phyloP scores from a whole-genome alignment of 495 filamentous ascomycete genomes.

The Trichoderma erinaceum region DNA sequence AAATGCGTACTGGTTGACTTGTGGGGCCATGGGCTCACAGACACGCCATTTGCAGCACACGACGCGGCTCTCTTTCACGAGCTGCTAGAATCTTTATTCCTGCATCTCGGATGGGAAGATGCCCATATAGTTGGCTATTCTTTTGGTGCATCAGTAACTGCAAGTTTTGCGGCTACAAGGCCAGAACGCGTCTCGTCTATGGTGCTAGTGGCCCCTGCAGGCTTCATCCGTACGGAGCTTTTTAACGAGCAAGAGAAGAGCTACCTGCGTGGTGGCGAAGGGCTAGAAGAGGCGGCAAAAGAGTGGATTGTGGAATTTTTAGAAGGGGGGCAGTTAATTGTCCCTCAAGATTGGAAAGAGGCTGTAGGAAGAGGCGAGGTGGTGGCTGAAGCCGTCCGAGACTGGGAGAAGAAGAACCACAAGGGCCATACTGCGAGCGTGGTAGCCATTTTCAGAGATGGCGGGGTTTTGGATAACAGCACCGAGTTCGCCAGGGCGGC shows the following conservation, averaged over 20 bases:
- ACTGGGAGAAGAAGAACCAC: constrained; percentile 41
- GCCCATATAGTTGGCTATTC: constrained; percentile 37
- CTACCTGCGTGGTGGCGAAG: constrained; percentile 1
- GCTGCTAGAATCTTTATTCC: constrained; percentile 24
- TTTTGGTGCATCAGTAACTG: constrained; percentile 32
- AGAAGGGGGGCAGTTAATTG: constrained; percentile 32
- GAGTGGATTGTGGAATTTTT: constrained; percentile 32
- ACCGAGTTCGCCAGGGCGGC: constrained; percentile 32
- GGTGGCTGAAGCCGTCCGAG: constrained; percentile 40
- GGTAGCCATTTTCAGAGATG: constrained; percentile 38
- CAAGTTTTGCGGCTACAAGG: constrained; percentile 26
- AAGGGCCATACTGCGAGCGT: constrained; percentile 38
- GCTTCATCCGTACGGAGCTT: constrained; percentile 21
- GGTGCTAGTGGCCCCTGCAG: constrained; percentile 34
- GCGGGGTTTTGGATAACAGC: constrained; percentile 35
- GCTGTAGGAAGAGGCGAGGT: constrained; percentile 35
- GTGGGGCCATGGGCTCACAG: constrained; percentile 36
- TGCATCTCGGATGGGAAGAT: constrained; percentile 25
- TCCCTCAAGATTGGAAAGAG: constrained; percentile 40
- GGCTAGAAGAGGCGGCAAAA: constrained; percentile 25
- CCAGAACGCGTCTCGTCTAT: constrained; percentile 27
- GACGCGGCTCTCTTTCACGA: constrained; percentile 27
- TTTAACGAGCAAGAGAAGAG: neutral
- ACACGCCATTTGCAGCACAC: constrained; percentile 29
- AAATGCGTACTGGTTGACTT: constrained; percentile 33